Conservation (phyloP, 116 monocot species). For the Dioscorea cayenensis region DNA sequence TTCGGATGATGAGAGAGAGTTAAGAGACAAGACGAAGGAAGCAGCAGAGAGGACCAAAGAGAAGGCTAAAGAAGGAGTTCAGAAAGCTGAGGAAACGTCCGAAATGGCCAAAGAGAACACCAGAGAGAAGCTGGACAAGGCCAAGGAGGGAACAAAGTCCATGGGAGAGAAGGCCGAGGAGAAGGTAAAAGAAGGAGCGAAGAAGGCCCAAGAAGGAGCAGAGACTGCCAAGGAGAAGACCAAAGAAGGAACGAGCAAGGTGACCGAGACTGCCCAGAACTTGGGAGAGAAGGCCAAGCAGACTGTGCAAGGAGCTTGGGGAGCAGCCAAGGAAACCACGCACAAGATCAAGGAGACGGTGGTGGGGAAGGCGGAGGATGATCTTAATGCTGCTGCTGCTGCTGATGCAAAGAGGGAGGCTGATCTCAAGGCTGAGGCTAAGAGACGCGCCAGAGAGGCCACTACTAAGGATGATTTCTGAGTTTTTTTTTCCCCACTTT, state of each 20-base stretch:
- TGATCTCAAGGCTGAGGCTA: background rate
- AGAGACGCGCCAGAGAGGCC: background rate
- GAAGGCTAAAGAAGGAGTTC: background rate
- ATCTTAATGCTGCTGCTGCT: too few species aligned
- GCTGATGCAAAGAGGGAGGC: background rate
- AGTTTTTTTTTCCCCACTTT: background rate
- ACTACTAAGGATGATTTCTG: background rate
- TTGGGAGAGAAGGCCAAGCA: conserved; percentile 18
- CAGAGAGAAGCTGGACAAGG: background rate
- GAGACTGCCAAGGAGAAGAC: background rate
- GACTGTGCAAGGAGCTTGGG: conserved; percentile 12
- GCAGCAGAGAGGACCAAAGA: background rate
- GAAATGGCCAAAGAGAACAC: background rate
- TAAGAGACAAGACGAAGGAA: background rate
- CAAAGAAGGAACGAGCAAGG: conserved; percentile 1
- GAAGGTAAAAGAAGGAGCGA: background rate
- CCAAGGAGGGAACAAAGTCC: background rate
- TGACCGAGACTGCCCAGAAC: conserved; percentile 3
- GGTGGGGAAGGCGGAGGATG: conserved; percentile 6
- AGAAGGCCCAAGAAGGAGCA: background rate
- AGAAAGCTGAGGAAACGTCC: background rate
- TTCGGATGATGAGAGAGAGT: background rate
- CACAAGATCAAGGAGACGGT: conserved; percentile 17
- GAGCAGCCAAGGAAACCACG: conserved; percentile 8
- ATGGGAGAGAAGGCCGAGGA: background rate